Conservation (phyloP, 805 yeast genomes). For the Yueomyces sp. region DNA sequence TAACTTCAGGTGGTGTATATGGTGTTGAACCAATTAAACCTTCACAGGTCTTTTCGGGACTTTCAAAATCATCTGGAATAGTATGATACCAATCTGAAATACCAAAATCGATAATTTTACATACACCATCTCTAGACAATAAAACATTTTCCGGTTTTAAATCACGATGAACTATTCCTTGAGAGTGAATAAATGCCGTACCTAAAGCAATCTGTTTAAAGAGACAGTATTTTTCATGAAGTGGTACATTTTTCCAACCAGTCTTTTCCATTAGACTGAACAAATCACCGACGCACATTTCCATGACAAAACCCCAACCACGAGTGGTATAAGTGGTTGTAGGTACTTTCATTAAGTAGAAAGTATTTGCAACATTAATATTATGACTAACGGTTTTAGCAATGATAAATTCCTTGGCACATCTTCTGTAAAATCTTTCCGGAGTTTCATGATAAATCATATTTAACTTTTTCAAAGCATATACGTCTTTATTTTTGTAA, state of each 20-base stretch:
- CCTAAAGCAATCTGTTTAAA: slow-evolving; percentile 60
- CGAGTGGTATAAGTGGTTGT: slow-evolving; percentile 39
- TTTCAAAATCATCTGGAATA: slow-evolving; percentile 34
- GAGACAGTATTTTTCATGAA: slow-evolving; percentile 45
- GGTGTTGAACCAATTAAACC: slow-evolving; percentile 70
- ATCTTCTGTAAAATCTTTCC: slow-evolving; percentile 50
- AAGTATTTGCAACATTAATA: slow-evolving; percentile 44
- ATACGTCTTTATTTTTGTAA: slow-evolving; percentile 27
- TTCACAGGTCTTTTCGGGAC: slow-evolving; percentile 26
- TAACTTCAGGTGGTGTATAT: slow-evolving; percentile 67
- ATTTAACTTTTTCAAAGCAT: slow-evolving; percentile 54
- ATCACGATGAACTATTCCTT: slow-evolving; percentile 61
- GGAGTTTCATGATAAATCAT: slow-evolving; percentile 50
- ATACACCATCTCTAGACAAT: slow-evolving; percentile 43
- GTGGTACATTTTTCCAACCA: slow-evolving; percentile 43
- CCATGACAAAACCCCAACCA: slow-evolving; percentile 70
- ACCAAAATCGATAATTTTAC: slow-evolving; percentile 67
- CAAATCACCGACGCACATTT: slow-evolving; percentile 53
- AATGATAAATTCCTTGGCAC: slow-evolving; percentile 49
- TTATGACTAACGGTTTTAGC: slow-evolving; percentile 38
- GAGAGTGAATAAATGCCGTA: slow-evolving; percentile 45
- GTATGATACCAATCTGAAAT: slow-evolving; percentile 54
- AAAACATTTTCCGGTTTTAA: slow-evolving; percentile 64
- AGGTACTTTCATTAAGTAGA: slow-evolving; percentile 43
- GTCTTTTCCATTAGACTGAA: slow-evolving; percentile 39